These are phyloP conservation scores for Thuja plicata DNA, from an alignment of 83 land plant genomes.

Conservation along the genomic window DNA sequence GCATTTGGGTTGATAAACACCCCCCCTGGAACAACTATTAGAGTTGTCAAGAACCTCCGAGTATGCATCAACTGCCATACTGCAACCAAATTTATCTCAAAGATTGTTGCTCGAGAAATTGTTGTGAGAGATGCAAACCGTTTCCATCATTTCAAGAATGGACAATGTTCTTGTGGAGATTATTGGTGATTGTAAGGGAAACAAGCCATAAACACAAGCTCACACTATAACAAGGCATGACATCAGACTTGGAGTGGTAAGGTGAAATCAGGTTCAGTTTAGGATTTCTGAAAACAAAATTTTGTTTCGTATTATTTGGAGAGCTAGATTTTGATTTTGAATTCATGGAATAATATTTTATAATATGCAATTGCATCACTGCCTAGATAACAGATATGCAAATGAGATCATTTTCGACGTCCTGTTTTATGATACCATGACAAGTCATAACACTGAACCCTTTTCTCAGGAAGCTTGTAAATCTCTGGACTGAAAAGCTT, in stretches of 20 bases:
- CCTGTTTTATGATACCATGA: not conserved
- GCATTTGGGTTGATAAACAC: not conserved
- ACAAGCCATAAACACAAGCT: not conserved
- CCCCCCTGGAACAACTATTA: not conserved
- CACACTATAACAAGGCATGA: not conserved
- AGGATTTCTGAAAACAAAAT: not conserved
- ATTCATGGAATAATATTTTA: not conserved
- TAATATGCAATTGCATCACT: not conserved
- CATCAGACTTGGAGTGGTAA: not conserved
- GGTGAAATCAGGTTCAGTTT: not conserved
- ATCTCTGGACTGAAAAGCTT: not conserved
- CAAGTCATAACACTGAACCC: not conserved
- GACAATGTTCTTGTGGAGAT: not conserved
- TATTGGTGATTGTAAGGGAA: not conserved
- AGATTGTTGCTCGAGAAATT: not conserved
- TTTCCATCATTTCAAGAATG: not conserved
- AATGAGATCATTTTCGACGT: not conserved
- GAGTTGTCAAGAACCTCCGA: not conserved
- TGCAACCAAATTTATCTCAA: not conserved
- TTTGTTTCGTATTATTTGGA: not conserved
- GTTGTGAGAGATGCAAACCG: not conserved
- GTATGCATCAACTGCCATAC: not conserved
- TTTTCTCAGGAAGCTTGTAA: not conserved
- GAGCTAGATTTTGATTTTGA: not conserved
- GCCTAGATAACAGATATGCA: not conserved